phyloP scores from a whole-genome alignment of 148 eudicot genomes.

The Rhododendron molle region DNA sequence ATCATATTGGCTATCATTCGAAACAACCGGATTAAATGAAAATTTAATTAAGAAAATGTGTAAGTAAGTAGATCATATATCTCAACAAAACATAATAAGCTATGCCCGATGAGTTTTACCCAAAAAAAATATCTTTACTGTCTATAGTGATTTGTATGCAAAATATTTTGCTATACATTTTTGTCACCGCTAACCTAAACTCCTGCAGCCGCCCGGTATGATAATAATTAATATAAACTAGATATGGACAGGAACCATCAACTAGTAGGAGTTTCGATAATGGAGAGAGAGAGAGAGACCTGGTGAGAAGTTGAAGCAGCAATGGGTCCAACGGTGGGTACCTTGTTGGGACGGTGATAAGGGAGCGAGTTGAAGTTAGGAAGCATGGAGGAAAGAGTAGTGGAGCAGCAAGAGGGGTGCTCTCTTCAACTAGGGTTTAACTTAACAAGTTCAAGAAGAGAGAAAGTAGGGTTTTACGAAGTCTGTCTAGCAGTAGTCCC shows the following conservation, averaged over 20 bases:
- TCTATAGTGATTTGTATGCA: too few species aligned
- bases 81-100: background rate
- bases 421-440: background rate
- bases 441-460: background rate
- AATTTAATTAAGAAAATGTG: too few species aligned
- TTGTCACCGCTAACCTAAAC: background rate
- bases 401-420: background rate
- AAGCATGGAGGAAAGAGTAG: background rate
- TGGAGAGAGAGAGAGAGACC: background rate
- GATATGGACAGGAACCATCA: background rate
- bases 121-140: too few species aligned
- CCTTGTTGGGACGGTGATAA: constrained; percentile 1
- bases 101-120: too few species aligned
- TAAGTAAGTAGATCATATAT: background rate
- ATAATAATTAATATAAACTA: too few species aligned
- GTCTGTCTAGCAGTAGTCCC: too few species aligned
- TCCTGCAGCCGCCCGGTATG: background rate
- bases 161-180: background rate
- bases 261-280: too few species aligned
- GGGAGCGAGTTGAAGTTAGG: constrained; percentile 11
- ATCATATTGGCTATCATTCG: too few species aligned
- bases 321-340: background rate
- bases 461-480: background rate
- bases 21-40: too few species aligned
- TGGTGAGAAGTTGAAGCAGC: constrained; percentile 1